These are phyloP conservation scores for Phlebiopsis gigantea DNA, from an alignment of 768 basidiomycete species.

Conservation along the genomic window DNA sequence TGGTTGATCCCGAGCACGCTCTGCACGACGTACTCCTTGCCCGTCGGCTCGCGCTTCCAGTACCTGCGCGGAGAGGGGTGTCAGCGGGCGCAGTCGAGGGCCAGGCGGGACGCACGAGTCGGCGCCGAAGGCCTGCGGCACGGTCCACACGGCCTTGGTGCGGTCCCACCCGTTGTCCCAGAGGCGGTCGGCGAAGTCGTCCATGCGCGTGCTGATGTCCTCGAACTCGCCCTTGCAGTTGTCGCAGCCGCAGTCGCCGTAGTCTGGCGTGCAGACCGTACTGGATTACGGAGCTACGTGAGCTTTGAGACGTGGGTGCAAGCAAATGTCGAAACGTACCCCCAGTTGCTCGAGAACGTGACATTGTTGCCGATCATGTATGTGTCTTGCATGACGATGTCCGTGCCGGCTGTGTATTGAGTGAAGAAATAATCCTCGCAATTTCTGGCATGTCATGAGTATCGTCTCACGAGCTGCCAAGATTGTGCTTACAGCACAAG, in stretches of 20 bases:
- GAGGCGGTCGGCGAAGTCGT: constrained; percentile 55
- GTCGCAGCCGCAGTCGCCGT: constrained; percentile 72
- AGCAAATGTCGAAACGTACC: constrained; percentile 20
- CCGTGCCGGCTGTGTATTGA: constrained; percentile 55
- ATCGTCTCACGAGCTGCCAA: not conserved
- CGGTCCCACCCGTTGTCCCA: constrained; percentile 64
- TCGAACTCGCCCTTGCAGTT: constrained; percentile 63
- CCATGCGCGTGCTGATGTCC: constrained; percentile 64
- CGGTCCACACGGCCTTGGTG: constrained; percentile 70
- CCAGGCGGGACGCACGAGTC: constrained; percentile 24
- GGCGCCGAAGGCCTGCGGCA: constrained; percentile 74
- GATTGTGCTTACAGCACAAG: constrained; percentile 32
- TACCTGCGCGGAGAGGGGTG: constrained; percentile 31
- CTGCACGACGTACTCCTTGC: constrained; percentile 64
- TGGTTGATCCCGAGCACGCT: constrained; percentile 66
- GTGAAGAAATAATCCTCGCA: constrained; percentile 60
- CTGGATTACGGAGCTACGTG: constrained; percentile 12
- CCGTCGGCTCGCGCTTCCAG: constrained; percentile 62
- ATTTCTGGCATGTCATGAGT: constrained; percentile 23
- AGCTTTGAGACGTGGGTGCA: not conserved
- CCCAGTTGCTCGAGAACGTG: constrained; percentile 58
- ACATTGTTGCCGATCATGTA: constrained; percentile 56
- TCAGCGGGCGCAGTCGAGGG: not conserved
- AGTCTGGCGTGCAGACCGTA: constrained; percentile 58
- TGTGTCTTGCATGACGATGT: constrained; percentile 67